Evolutionary conservation across 495 filamentous ascomycete genomes (phyloP).

Genomic region (Aspergillus indologenus): DNA sequence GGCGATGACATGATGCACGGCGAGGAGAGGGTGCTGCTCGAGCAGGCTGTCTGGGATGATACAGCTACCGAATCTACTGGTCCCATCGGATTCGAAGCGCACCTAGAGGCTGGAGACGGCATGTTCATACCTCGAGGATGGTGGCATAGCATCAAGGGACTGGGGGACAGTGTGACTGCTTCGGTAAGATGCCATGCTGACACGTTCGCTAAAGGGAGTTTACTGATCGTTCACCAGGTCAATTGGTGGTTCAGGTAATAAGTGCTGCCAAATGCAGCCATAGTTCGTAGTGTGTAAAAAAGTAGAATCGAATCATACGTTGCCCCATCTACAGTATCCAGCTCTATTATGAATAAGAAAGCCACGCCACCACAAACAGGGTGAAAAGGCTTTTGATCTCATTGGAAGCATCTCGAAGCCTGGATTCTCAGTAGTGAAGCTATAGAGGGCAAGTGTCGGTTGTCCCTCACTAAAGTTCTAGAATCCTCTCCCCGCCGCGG

Average conservation of each 20-base stretch:
- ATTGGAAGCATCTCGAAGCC: not conserved
- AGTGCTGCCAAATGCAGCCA: not conserved
- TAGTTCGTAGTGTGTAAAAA: not conserved
- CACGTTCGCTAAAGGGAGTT: constrained; percentile 11
- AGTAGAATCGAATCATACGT: not conserved
- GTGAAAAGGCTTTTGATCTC: not conserved
- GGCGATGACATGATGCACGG: constrained; percentile 95
- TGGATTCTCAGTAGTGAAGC: not conserved
- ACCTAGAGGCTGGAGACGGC: constrained; percentile 63
- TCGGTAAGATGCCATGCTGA: constrained; percentile 51
- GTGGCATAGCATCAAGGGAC: constrained; percentile 92
- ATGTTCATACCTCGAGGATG: constrained; percentile 89
- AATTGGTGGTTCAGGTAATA: constrained; percentile 90
- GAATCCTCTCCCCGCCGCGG: constrained; percentile 23
- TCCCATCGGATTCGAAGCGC: constrained; percentile 50
- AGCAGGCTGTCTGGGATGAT: constrained; percentile 67
- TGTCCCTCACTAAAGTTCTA: constrained; percentile 23
- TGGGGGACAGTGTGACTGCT: constrained; percentile 59
- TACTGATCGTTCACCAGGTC: constrained; percentile 46
- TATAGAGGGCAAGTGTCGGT: not conserved
- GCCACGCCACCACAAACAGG: not conserved
- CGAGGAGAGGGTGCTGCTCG: constrained; percentile 59
- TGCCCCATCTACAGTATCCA: not conserved
- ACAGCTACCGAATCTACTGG: constrained; percentile 17
- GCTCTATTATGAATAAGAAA: not conserved